phyloP scores from a whole-genome alignment of 2,329 filamentous ascomycete species.

The Aciculosporium take region DNA sequence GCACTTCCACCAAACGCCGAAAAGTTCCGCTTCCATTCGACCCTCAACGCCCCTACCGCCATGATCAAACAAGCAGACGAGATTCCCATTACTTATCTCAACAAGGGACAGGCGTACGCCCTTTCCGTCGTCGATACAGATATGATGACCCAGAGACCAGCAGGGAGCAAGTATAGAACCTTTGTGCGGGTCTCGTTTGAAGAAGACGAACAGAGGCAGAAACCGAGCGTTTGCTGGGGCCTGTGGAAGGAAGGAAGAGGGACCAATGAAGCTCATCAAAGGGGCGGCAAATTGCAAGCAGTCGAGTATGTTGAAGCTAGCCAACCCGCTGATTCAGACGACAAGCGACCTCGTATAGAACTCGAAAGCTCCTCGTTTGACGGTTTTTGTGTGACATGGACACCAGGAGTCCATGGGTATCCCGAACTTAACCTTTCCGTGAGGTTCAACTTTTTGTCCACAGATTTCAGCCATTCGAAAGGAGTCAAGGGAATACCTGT shows the following conservation, averaged over 20 bases:
- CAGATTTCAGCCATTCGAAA: constrained; percentile 97
- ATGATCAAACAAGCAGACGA: constrained; percentile 87
- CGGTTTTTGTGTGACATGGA: constrained; percentile 86
- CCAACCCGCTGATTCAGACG: constrained; percentile 45
- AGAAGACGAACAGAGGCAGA: constrained; percentile 80
- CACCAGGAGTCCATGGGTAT: constrained; percentile 50
- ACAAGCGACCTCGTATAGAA: constrained; percentile 54
- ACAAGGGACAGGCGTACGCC: constrained; percentile 92
- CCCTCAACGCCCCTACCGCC: constrained; percentile 83
- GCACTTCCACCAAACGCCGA: constrained; percentile 41
- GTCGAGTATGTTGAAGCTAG: constrained; percentile 76
- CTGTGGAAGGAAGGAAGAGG: constrained; percentile 93
- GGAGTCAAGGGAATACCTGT: constrained; percentile 97
- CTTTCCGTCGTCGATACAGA: constrained; percentile 70
- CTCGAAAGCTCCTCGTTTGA: constrained; percentile 75
- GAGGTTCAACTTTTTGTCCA: constrained; percentile 96
- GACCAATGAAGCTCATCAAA: constrained; percentile 87
- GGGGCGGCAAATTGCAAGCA: constrained; percentile 81
- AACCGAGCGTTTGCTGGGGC: constrained; percentile 70
- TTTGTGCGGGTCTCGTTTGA: constrained; percentile 95
- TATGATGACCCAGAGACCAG: constrained; percentile 41
- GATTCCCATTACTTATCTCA: constrained; percentile 93
- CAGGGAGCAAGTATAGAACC: constrained; percentile 65
- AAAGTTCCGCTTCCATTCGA: constrained; percentile 80
- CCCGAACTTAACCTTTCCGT: constrained; percentile 78